Evolutionary conservation across 768 basidiomycete genomes (phyloP), one percentile per base, ranked within the genome.

Genomic region (Amanita subjunquillea): DNA sequence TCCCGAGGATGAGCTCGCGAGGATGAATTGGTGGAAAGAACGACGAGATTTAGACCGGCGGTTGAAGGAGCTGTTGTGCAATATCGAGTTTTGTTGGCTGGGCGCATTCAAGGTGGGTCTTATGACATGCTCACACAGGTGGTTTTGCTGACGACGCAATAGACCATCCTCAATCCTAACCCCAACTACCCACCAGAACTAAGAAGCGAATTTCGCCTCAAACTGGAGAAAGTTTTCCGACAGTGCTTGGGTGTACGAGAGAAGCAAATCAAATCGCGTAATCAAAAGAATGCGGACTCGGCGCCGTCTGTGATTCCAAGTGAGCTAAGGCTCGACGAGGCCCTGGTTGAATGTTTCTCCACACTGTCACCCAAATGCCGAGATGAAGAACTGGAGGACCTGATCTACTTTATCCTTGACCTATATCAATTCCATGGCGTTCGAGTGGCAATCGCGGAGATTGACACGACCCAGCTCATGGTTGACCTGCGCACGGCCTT

Each of bases 21-120:
- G 83, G 55, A 71, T 75, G 0, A 76, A 72, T 1, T 98, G 96
- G 96, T 99, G 96, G 96, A 82, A 79, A 34, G 77, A 83, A 49
- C 75, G 96, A 3, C 68, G 71, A 22, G 77, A 74, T 20, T 73
- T 98, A n/a, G 93, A 98, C 60, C 72, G 71, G 44, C 77, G 91
- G 22, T 63, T 99, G 60, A 72, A 79, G 53, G 79, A 80, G 29
- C 66, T 99, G 5, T 64, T 96, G 32, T 80, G 81, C 57, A 91
- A 85, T 57, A 83, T 99, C 41, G 96, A 98, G 64, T 93, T 89
- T 59, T 92, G 88, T 62, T 98, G 96, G 96, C 74, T 99, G 2
- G 95, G 96, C 1, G 92, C 87, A 20, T 97, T 96, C 79, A 98
- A 97, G 82, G 94, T 93, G 47, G 32, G 73, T 53, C 29, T 47